Percentiles rank a stretch among this genome's conserved stretches.
These are phyloP conservation scores for Russula emetica DNA, from an alignment of 768 basidiomycete species.

Conservation along the genomic window DNA sequence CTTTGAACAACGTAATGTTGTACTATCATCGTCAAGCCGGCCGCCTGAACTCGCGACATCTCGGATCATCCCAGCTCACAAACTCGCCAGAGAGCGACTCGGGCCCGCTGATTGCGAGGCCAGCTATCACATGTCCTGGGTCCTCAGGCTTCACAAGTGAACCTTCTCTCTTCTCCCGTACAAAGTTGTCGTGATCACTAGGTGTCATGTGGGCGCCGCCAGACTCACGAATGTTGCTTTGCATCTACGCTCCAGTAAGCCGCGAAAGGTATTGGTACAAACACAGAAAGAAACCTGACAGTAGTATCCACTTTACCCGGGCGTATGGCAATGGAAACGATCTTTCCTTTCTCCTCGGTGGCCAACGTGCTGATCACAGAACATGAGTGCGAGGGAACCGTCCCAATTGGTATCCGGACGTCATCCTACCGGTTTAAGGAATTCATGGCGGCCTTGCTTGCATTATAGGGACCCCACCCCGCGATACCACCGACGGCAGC, in stretches of 20 bases:
- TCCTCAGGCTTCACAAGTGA: constrained; percentile 71
- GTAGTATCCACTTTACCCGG: constrained; percentile 86
- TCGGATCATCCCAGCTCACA: constrained; percentile 73
- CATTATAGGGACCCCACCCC: constrained; percentile 80
- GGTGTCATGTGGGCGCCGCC: constrained; percentile 52
- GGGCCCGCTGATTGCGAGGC: constrained; percentile 62
- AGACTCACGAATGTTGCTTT: constrained; percentile 48
- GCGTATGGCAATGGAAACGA: constrained; percentile 71
- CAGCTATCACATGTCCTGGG: constrained; percentile 74
- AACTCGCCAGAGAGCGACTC: constrained; percentile 68
- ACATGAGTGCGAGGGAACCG: not conserved
- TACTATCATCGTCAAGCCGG: constrained; percentile 17
- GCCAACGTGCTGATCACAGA: constrained; percentile 61
- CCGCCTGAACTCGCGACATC: constrained; percentile 53
- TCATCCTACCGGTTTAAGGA: constrained; percentile 47
- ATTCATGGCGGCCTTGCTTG: constrained; percentile 86
- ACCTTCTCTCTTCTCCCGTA: constrained; percentile 55
- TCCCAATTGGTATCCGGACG: not conserved
- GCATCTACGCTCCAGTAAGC: constrained; percentile 54
- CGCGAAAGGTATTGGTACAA: constrained; percentile 7
- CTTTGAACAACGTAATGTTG: not conserved
- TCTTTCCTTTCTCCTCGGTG: constrained; percentile 66
- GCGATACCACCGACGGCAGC: constrained; percentile 62
- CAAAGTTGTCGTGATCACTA: constrained; percentile 53
- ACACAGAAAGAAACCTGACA: constrained; percentile 41